phyloP scores from a whole-genome alignment of 208 protist genomes.

The Crithidia fasciculata region DNA sequence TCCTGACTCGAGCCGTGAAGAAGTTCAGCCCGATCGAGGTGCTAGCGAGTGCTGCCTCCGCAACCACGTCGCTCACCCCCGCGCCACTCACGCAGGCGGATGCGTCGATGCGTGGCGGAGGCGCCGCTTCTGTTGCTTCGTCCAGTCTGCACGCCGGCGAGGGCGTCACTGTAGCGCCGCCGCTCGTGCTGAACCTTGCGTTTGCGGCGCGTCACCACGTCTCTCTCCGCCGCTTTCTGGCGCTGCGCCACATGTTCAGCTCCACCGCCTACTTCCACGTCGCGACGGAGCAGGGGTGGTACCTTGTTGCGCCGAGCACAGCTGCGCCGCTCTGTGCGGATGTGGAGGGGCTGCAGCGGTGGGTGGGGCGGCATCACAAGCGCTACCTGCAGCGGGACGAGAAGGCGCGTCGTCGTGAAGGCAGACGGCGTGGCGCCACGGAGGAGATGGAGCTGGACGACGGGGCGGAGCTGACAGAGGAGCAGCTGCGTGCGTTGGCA shows the following conservation, averaged over 20 bases:
- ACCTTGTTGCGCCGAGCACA: constrained; percentile 59
- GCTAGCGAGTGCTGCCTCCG: constrained; percentile 26
- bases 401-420: too few species aligned
- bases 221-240: constrained; percentile 76
- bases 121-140: neutral
- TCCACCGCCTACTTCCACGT: constrained; percentile 53
- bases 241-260: constrained; percentile 73
- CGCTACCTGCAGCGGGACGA: constrained; percentile 12
- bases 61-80: neutral
- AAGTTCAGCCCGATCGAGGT: constrained; percentile 82
- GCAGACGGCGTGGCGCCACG: neutral
- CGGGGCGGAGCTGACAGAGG: constrained; percentile 34
- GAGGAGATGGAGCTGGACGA: constrained; percentile 25
- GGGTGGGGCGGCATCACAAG: constrained; percentile 56
- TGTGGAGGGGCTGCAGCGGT: constrained; percentile 43
- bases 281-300: constrained; percentile 66
- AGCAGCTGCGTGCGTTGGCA: constrained; percentile 29
- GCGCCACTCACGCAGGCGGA: neutral
- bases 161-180: constrained; percentile 31
- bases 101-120: neutral
- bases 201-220: constrained; percentile 47
- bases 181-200: constrained; percentile 65
- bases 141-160: neutral
- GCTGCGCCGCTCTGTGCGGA: constrained; percentile 48
- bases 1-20: constrained; percentile 52